Base-by-base conservation (phyloP, 495 filamentous ascomycete genomes). In the Penicillium ochrochloron region DNA sequence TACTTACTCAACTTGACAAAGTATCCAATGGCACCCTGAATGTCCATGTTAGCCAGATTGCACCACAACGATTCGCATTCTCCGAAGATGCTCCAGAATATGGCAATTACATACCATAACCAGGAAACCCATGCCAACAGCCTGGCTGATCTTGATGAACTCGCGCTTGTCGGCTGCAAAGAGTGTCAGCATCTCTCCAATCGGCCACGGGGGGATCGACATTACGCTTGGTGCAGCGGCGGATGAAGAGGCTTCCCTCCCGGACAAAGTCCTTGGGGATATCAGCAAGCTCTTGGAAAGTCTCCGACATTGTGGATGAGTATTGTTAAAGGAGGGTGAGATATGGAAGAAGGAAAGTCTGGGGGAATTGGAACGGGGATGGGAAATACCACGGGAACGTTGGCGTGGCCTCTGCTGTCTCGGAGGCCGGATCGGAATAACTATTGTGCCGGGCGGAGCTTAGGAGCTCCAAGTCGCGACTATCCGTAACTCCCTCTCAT, bases 71-170 rank as follows among this genome's bases (percentile, higher is more conserved):
- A 25, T 53, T 15, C 9, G 25, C 33, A 34, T 42, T 8, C 19
- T 21, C 11, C 17, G 33, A 53, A 25, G 19, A 34, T 10, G 31
- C 5, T 34, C 46, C 31, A 42, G n/a, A 37, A 21, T 15, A 25
- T 25, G 21, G 50, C 12, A 21, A 37, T 63, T 54, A 59, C 82
- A 79, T 68, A 89, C 91, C 91, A 96, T 95, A 46, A 94, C 86
- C 33, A 96, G 72, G 80, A 96, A 96, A 53, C 92, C 92, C 68
- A 96, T 89, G 67, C 94, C 95, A 63, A 99, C 95, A 63, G 95
- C 94, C 78, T 97, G 93, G 71, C 87, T 92, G 78, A 99, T 95
- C 83, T 95, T 93, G 72, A 96, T 85, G 82, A 97, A 98, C 74
- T 96, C 93, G 60, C 87, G 84, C 78, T 88, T 86, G 78, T 96